phyloP scores from a whole-genome alignment of 352 stramenopile species.

The Phytophthora foliorum region DNA sequence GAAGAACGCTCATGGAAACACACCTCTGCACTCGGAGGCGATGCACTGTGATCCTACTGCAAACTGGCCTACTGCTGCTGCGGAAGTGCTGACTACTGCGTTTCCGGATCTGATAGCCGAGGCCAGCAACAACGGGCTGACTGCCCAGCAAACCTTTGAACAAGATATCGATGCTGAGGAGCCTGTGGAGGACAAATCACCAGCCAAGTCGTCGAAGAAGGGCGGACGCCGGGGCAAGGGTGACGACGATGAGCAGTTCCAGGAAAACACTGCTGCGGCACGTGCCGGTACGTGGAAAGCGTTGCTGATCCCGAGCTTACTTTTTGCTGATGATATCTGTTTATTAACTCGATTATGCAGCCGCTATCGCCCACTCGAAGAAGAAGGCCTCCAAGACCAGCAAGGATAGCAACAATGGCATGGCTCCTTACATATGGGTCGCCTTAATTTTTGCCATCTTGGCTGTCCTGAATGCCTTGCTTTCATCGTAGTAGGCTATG shows the following conservation, averaged over 20 bases:
- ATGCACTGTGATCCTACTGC: constrained; percentile 72
- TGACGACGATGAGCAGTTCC: constrained; percentile 43
- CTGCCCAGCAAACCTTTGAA: constrained; percentile 72
- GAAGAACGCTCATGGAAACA: constrained; percentile 68
- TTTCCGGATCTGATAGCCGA: constrained; percentile 67
- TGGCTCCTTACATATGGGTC: constrained; percentile 48
- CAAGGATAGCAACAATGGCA: constrained; percentile 34
- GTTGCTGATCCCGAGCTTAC: not conserved
- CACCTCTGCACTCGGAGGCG: constrained; percentile 77
- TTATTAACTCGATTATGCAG: constrained; percentile 30
- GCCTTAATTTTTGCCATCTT: constrained; percentile 54
- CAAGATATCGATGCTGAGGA: constrained; percentile 71
- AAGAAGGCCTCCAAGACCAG: constrained; percentile 66
- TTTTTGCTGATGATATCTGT: not conserved
- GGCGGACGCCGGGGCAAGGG: constrained; percentile 35
- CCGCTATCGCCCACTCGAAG: constrained; percentile 74
- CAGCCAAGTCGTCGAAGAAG: constrained; percentile 40
- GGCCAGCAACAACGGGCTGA: constrained; percentile 68
- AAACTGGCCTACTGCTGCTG: constrained; percentile 66
- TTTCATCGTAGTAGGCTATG: constrained; percentile 24
- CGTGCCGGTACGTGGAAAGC: constrained; percentile 52
- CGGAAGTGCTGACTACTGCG: constrained; percentile 48
- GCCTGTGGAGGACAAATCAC: constrained; percentile 29
- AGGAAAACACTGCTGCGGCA: constrained; percentile 57
- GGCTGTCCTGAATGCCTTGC: constrained; percentile 41